Evolutionary conservation across 495 filamentous ascomycete genomes (phyloP), one percentile per base, ranked within the genome.

Genomic region (Bacidia rubella): DNA sequence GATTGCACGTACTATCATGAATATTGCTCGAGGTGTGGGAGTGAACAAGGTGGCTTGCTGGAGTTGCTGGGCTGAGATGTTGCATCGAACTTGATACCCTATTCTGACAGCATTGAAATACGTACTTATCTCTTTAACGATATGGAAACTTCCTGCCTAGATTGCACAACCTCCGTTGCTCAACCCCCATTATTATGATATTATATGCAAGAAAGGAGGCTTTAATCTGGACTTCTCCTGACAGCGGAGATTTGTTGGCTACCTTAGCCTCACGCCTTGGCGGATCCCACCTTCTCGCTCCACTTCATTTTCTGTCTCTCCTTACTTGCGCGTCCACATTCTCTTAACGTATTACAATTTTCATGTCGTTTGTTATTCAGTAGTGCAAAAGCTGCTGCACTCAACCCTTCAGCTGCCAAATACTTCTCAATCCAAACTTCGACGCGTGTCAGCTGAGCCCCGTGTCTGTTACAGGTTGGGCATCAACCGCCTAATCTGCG

Each of bases 71-170:
- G 7, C 22, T 25, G 5, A 21, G 15, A 47, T 4, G 41, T 24
- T 47, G 44, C 22, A 47, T 15, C 27, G 47, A 17, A 35, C 38
- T 50, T 50, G 47, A 50, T 50, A 50, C 47, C 47, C 47, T 35
- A 15, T n/a, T 20, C 38, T 35, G 24, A 38, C 22, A 11, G 19
- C 29, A 35, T 35, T 35, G 5, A 5, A 15, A 35, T 15, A 15
- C 15, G 15, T 35, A 35, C 7, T 15, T 7, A 15, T 15, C 7
- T 35, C 15, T 35, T 7, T 35, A 35, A 15, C 29, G 15, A 35
- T 15, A 47, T n/a, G n/a, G n/a, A n/a, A n/a, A n/a, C n/a, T n/a
- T n/a, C n/a, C n/a, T n/a, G n/a, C n/a, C n/a, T n/a, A n/a, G n/a
- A n/a, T n/a, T n/a, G n/a, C n/a, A n/a, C n/a, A n/a, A n/a, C n/a